These are phyloP conservation scores for Pseudotulostoma volvatum DNA, from an alignment of 495 filamentous ascomycete species.

Conservation along the genomic window DNA sequence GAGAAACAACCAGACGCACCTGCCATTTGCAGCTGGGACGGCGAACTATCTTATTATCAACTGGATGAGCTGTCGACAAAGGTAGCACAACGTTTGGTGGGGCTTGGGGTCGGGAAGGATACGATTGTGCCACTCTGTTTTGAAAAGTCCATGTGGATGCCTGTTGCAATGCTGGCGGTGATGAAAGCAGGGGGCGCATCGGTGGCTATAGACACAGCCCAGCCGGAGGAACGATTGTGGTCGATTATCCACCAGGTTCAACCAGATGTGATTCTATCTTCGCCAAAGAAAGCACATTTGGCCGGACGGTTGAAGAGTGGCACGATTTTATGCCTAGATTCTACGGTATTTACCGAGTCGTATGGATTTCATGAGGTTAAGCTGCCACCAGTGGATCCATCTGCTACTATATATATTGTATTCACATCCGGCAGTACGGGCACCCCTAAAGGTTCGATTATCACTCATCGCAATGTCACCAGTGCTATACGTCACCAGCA, in stretches of 20 bases:
- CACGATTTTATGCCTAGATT: too few relatives aligned
- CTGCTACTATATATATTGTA: conserved; percentile 10
- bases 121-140: conserved; percentile 26
- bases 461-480: conserved; percentile 47
- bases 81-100: conserved; percentile 21
- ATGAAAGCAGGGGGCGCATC: conserved; percentile 31
- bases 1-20: conserved; percentile 16
- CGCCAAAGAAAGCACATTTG: neutral
- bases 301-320: neutral
- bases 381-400: neutral
- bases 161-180: conserved; percentile 33
- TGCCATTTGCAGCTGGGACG: conserved; percentile 35
- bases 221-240: conserved; percentile 4
- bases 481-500: conserved; percentile 15
- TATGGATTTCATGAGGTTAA: too few relatives aligned
- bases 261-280: conserved; percentile 6
- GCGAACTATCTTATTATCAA: conserved; percentile 31
- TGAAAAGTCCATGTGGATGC: conserved; percentile 32
- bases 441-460: conserved; percentile 33
- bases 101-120: conserved; percentile 16
- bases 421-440: conserved; percentile 20
- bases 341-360: too few relatives aligned
- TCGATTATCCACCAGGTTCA: conserved; percentile 13
- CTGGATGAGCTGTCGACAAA: conserved; percentile 13
- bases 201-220: conserved; percentile 2